Evolutionary conservation across 345 rosid genomes (phyloP).

Genomic region (Noccaea caerulescens): DNA sequence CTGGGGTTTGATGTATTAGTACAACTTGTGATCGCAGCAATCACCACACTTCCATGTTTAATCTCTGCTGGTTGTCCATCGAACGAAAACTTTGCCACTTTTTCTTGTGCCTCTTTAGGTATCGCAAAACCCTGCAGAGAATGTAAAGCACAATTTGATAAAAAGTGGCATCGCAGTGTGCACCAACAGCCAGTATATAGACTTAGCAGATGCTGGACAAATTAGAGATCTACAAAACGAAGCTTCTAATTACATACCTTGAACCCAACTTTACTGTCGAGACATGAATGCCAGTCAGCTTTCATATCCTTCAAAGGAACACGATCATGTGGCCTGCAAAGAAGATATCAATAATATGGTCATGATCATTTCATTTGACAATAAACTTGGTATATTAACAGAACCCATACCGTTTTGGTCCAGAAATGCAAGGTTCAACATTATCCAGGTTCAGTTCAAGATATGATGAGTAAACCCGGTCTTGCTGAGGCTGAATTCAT

Average conservation of each 20-base stretch:
- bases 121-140: constrained; percentile 80
- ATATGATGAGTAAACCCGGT: constrained; percentile 57
- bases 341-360: constrained; percentile 24
- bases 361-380: neutral
- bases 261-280: constrained; percentile 82
- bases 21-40: constrained; percentile 98
- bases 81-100: constrained; percentile 81
- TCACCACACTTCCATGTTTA: constrained; percentile 98
- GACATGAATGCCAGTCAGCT: constrained; percentile 92
- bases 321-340: constrained; percentile 89
- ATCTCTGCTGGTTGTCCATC: constrained; percentile 86
- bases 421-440: constrained; percentile 88
- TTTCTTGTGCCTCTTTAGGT: constrained; percentile 81
- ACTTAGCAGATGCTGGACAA: neutral
- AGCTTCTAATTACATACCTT: constrained; percentile 56
- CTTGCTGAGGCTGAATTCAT: constrained; percentile 41
- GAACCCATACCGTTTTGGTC: constrained; percentile 81
- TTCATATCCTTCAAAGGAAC: constrained; percentile 89
- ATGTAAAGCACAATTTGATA: neutral
- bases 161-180: neutral
- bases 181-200: constrained; percentile 10
- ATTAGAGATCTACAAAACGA: constrained; percentile 1
- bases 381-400: constrained; percentile 6
- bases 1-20: constrained; percentile 99
- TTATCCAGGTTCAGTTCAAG: constrained; percentile 73